A percentile compares a stretch with the other conserved stretches of the same genome.
Conservation (phyloP, 306 rosid species). For the Trifolium subterraneum region DNA sequence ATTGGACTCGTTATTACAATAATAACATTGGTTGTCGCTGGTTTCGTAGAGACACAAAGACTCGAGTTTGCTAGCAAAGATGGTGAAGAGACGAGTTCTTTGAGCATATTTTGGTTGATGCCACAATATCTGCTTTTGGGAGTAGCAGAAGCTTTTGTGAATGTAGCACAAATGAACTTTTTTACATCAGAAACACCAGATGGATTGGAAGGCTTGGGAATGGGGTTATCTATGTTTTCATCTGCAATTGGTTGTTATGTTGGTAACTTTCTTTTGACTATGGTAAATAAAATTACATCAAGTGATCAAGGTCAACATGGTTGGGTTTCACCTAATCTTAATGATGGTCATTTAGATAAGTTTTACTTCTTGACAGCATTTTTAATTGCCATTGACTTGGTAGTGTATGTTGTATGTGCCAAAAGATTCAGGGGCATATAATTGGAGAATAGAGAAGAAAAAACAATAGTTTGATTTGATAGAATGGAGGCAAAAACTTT, state of each 20-base stretch:
- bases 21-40: conserved; percentile 52
- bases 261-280: conserved; percentile 56
- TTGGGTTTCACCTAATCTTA: conserved; percentile 69
- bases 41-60: conserved; percentile 55
- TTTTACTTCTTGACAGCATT: conserved; percentile 38
- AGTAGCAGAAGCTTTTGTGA: conserved; percentile 59
- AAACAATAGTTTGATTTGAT: neutral
- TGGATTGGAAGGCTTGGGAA: conserved; percentile 61
- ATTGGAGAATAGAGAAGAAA: neutral
- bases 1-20: conserved; percentile 53
- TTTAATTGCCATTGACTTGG: conserved; percentile 6
- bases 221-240: conserved; percentile 61
- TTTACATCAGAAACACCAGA: conserved; percentile 61
- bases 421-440: conserved; percentile 20
- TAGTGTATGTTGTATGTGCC: conserved; percentile 6
- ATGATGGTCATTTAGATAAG: conserved; percentile 65
- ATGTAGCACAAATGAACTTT: conserved; percentile 67
- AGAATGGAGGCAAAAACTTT: neutral
- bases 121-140: conserved; percentile 65
- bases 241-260: conserved; percentile 63
- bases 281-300: conserved; percentile 56
- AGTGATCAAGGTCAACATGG: conserved; percentile 51
- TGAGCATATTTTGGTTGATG: conserved; percentile 66
- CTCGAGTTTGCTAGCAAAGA: conserved; percentile 28
- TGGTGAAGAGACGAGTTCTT: conserved; percentile 51